Percentiles rank a stretch among this genome's conserved stretches.
Conservation (phyloP, 805 yeast species). For the Kodamaea kaohsiungensis region DNA sequence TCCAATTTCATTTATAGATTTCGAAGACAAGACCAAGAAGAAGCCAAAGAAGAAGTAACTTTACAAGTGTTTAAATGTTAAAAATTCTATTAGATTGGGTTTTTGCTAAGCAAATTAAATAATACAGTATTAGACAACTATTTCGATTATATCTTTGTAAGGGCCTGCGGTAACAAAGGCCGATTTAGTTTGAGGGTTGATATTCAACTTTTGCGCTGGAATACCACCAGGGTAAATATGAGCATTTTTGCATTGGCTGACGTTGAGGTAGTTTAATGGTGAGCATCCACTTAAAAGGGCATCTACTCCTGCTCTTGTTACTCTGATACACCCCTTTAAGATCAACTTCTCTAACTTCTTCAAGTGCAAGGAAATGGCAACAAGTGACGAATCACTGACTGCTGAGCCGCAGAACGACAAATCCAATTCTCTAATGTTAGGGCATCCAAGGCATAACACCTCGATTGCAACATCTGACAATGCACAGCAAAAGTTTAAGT, state of each 20-base stretch:
- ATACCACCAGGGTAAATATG: constrained; percentile 61
- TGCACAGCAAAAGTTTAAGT: constrained; percentile 75
- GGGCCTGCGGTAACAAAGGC: constrained; percentile 60
- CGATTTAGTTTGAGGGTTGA: constrained; percentile 52
- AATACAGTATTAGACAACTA: constrained; percentile 40
- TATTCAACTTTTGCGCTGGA: constrained; percentile 55
- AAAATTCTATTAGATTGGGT: constrained; percentile 1
- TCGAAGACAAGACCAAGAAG: constrained; percentile 60
- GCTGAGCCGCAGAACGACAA: constrained; percentile 79
- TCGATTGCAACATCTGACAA: constrained; percentile 69
- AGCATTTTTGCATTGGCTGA: constrained; percentile 73
- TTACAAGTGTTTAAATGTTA: not conserved
- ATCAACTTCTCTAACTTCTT: constrained; percentile 47
- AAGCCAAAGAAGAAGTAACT: constrained; percentile 43
- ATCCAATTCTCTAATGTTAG: constrained; percentile 51
- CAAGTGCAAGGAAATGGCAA: constrained; percentile 58
- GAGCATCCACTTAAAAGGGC: constrained; percentile 58
- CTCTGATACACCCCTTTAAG: constrained; percentile 72
- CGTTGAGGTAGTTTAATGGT: constrained; percentile 53
- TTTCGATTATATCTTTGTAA: constrained; percentile 56
- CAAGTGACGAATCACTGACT: constrained; percentile 68
- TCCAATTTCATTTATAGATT: constrained; percentile 62
- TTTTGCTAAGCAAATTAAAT: constrained; percentile 1
- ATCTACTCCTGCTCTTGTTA: constrained; percentile 76
- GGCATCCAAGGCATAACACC: constrained; percentile 67